A percentile compares a stretch with the other conserved stretches of the same genome.
Evolutionary conservation across 2,329 filamentous ascomycete species (phyloP).

Genomic region (Beauveria brongniartii): DNA sequence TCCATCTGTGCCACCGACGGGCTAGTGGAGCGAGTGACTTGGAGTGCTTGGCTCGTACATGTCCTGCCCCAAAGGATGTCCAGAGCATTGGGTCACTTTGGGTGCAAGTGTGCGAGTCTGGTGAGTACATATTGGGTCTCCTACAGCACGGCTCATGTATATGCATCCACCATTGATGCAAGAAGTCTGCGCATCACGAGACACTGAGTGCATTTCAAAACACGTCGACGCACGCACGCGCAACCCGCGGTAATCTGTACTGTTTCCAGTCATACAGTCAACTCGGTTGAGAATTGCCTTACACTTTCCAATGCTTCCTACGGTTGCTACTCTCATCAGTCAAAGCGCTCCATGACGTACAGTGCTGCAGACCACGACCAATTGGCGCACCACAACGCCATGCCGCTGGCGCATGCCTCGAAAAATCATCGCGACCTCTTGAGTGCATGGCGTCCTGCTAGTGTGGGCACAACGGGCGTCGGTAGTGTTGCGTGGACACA

Average conservation of each 20-base stretch:
- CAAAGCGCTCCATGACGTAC: not conserved
- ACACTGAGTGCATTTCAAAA: constrained; percentile 9
- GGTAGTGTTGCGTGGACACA: constrained; percentile 5
- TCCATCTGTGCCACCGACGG: constrained; percentile 9
- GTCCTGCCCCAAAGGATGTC: not conserved
- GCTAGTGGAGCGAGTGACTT: not conserved
- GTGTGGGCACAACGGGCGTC: constrained; percentile 11
- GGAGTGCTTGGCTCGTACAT: not conserved
- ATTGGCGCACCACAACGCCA: not conserved
- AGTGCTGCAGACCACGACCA: not conserved
- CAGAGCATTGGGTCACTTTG: not conserved
- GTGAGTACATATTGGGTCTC: not conserved
- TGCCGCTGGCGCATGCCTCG: not conserved
- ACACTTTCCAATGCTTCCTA: not conserved
- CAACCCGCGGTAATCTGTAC: not conserved
- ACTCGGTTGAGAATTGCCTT: not conserved
- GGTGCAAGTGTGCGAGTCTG: not conserved
- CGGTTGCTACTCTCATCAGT: not conserved
- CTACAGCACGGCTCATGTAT: not conserved
- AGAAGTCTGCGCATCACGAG: constrained; percentile 9
- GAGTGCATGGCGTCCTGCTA: constrained; percentile 3
- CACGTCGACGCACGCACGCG: not conserved
- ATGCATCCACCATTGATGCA: constrained; percentile 4
- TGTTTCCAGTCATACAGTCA: not conserved
- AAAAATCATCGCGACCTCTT: constrained; percentile 1